Evolutionary conservation across 441 rosid genomes (phyloP).

Genomic region (Cnidoscolus chayamansa): DNA sequence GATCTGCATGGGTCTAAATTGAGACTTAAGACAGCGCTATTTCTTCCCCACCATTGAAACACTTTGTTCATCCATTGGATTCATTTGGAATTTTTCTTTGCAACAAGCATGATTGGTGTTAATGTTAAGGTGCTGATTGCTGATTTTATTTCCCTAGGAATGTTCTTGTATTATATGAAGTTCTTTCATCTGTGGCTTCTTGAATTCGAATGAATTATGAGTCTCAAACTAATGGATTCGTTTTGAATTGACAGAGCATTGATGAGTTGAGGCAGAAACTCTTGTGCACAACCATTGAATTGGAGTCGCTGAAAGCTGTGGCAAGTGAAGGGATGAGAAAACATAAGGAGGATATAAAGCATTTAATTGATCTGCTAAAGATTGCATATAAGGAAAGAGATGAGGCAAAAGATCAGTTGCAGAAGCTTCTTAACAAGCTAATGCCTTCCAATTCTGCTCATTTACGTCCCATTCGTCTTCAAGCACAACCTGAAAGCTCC

Average conservation of each 20-base stretch:
- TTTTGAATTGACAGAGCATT: conserved; percentile 38
- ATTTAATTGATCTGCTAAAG: conserved; percentile 47
- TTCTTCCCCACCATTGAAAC: conserved; percentile 23
- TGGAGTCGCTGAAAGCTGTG: conserved; percentile 57
- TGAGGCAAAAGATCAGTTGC: conserved; percentile 65
- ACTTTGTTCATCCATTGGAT: conserved; percentile 6
- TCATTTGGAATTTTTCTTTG: background rate
- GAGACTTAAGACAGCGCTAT: background rate
- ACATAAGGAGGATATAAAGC: conserved; percentile 43
- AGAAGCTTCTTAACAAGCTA: conserved; percentile 43
- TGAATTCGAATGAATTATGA: no score
- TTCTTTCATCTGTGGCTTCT: no score
- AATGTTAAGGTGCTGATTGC: background rate
- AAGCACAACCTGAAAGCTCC: conserved; percentile 27
- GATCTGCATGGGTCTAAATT: conserved; percentile 9
- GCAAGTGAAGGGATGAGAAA: conserved; percentile 54
- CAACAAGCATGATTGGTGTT: background rate
- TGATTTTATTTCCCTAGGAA: background rate
- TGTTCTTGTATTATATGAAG: no score
- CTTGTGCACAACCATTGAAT: conserved; percentile 44
- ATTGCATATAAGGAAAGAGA: conserved; percentile 70
- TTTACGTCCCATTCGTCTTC: conserved; percentile 15
- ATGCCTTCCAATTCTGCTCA: conserved; percentile 27
- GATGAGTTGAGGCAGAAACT: conserved; percentile 70
- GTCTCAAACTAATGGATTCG: no score